Base-by-base conservation (phyloP, 108 stramenopile species). In the Conticribra guillardii region DNA sequence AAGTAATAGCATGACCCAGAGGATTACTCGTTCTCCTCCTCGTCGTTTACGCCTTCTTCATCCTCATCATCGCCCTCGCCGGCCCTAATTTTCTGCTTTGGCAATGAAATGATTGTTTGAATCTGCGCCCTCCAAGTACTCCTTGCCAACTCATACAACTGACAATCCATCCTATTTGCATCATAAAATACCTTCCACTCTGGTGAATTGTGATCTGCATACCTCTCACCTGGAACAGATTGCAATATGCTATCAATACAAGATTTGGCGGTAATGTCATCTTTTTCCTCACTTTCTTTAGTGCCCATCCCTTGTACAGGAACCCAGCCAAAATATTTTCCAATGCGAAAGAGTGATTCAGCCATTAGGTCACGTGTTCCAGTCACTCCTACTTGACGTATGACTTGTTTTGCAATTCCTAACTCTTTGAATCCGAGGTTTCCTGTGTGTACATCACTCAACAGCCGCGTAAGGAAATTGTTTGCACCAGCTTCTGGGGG, bases 41-140 rank as follows among this genome's bases (percentile, higher is more conserved):
- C 71, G 14, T 37, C 54, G 7, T 79, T 46, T 34, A 44, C 70
- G 16, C 71, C 74, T 17, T 81, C 54, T 28, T 71, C 57, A 24
- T 71, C 53, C 11, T 74, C 76, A 4, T 78, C 76, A 22, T 78
- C 72, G 27, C 59, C 65, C 33, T 71, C 70, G 1, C 81, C 65
- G 1, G 66, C 72, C 54, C 83, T 50, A 26, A 46, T 15, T 62
- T 68, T 67, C 50, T 84, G 83, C 55, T 79, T 23, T 33, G 60
- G 54, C 47, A 71, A 72, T 3, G 83, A 80, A 57, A 84, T 74
- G 19, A 82, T 70, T 7, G 83, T 84, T 47, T 84, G 83, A 19
- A 82, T 84, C 52, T 84, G 83, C 26, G 76, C 80, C 29, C 83
- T 73, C 83, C 83, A 84, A 28, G 80, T 73, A 46, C 70, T 72